These are phyloP conservation scores for Coccomyxa sp. DNA, from an alignment of 139 green algal species.

Conservation along the genomic window DNA sequence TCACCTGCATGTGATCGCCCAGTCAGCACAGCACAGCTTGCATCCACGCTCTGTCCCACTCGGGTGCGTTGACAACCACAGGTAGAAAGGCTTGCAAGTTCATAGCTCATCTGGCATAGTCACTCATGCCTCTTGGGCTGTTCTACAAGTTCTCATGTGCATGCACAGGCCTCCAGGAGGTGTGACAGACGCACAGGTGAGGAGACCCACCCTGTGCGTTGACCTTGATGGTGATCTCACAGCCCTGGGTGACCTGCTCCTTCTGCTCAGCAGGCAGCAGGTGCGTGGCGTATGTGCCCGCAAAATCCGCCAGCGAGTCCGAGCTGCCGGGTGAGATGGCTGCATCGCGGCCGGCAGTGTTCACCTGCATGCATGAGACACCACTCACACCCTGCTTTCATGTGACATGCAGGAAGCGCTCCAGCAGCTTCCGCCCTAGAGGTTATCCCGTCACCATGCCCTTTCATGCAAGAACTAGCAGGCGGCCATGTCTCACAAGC, in stretches of 20 bases:
- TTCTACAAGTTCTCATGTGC: too few species aligned
- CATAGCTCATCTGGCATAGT: background rate
- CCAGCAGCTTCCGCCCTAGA: too few species aligned
- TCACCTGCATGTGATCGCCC: background rate
- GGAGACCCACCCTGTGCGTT: background rate
- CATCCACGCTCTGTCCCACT: background rate
- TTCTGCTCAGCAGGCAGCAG: background rate
- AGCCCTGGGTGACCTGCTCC: background rate
- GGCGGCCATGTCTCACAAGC: too few species aligned
- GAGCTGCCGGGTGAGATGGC: slow-evolving; percentile 4
- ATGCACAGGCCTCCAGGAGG: too few species aligned
- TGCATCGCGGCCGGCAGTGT: slow-evolving; percentile 6
- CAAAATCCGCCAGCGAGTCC: slow-evolving; percentile 8
- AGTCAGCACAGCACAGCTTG: background rate
- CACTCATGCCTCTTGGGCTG: background rate
- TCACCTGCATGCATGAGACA: background rate
- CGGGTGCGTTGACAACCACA: background rate
- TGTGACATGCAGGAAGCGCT: too few species aligned
- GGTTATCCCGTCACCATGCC: too few species aligned
- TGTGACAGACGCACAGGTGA: too few species aligned
- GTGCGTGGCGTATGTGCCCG: slow-evolving; percentile 10
- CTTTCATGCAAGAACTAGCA: too few species aligned
- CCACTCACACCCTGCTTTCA: too few species aligned
- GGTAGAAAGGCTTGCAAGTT: too few species aligned
- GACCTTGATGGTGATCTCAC: slow-evolving; percentile 3